Conservation (phyloP, 352 stramenopile species). For the Phytophthora meadii region DNA sequence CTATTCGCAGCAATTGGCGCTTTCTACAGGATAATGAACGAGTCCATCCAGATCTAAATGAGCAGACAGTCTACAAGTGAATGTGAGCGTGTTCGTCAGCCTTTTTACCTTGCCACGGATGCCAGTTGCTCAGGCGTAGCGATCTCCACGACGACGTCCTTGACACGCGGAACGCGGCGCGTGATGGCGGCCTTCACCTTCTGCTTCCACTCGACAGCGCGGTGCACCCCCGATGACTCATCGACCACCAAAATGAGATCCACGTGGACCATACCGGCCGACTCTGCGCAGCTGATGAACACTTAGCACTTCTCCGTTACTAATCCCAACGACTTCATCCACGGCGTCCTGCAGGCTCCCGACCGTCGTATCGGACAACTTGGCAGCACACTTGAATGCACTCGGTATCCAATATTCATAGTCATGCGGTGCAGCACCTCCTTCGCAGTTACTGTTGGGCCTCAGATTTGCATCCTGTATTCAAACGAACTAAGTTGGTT, state of each 20-base stretch:
- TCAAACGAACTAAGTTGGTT: not conserved
- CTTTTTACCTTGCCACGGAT: constrained; percentile 6
- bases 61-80: no score
- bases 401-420: constrained; percentile 82
- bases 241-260: constrained; percentile 67
- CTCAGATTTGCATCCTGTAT: not conserved
- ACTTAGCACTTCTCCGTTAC: constrained; percentile 49
- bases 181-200: constrained; percentile 58
- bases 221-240: constrained; percentile 30
- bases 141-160: constrained; percentile 73
- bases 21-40: no score
- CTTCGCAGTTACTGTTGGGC: constrained; percentile 86
- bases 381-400: constrained; percentile 89
- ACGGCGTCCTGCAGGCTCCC: constrained; percentile 47
- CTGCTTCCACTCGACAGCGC: constrained; percentile 66
- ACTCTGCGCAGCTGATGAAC: constrained; percentile 63
- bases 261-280: constrained; percentile 62
- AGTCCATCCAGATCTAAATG: no score
- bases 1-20: constrained; percentile 1
- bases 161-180: constrained; percentile 53
- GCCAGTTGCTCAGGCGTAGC: constrained; percentile 37
- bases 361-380: constrained; percentile 48
- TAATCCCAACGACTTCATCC: constrained; percentile 46
- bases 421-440: constrained; percentile 94
- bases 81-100: constrained; percentile 11